phyloP scores from a whole-genome alignment of 129 eudicot species.

The Rutidosis leptorrhynchoides region DNA sequence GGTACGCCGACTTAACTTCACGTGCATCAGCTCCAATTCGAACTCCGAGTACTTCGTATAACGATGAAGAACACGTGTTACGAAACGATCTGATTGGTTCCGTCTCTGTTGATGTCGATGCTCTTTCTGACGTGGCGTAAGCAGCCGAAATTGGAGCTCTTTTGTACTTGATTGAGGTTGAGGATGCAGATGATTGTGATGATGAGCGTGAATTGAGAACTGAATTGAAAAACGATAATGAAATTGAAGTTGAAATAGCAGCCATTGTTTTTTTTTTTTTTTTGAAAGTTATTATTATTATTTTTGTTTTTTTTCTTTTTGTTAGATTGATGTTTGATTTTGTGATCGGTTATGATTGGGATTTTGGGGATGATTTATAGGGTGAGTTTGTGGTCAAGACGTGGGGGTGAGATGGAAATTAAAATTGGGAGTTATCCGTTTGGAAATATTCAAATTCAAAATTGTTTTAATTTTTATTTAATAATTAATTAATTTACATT shows the following conservation, averaged over 20 bases:
- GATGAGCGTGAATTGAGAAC: neutral
- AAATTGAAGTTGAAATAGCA: neutral
- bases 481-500: too few species aligned
- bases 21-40: slow-evolving; percentile 17
- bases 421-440: too few species aligned
- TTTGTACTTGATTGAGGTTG: neutral
- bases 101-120: neutral
- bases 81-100: neutral
- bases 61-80: neutral
- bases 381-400: too few species aligned
- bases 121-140: slow-evolving; percentile 15
- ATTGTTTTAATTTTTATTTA: too few species aligned
- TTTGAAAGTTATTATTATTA: too few species aligned
- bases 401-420: too few species aligned
- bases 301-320: too few species aligned
- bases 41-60: slow-evolving; percentile 29
- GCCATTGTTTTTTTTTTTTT: too few species aligned
- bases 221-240: slow-evolving; percentile 14
- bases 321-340: too few species aligned
- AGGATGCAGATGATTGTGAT: neutral
- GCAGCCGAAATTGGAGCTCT: slow-evolving; percentile 7
- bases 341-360: too few species aligned
- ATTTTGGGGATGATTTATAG: too few species aligned
- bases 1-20: slow-evolving; percentile 23
- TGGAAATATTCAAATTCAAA: too few species aligned